A percentile compares a stretch with the other conserved stretches of the same genome.
These are phyloP conservation scores for Botrytis sinoallii DNA, from an alignment of 2,329 filamentous ascomycete genomes.

Conservation along the genomic window DNA sequence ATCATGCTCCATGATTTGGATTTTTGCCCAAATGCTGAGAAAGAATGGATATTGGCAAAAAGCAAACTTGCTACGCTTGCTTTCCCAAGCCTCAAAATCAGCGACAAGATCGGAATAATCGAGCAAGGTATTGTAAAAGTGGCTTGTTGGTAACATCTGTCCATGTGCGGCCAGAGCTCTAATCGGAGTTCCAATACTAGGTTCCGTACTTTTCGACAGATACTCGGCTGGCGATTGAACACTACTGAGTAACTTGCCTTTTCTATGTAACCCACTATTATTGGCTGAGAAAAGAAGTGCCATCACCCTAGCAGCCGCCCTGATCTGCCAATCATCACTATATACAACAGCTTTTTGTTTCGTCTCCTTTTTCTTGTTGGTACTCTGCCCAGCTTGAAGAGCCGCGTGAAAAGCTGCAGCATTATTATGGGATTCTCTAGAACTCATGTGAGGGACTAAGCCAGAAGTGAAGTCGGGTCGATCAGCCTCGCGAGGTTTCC, in stretches of 20 bases:
- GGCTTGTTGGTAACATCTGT: conserved; percentile 72
- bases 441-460: conserved; percentile 65
- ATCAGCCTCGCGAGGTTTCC: conserved; percentile 56
- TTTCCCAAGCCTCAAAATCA: conserved; percentile 88
- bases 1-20: conserved; percentile 84
- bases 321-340: conserved; percentile 85
- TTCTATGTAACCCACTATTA: conserved; percentile 48
- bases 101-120: conserved; percentile 82
- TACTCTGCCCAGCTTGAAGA: conserved; percentile 72
- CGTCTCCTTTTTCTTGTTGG: conserved; percentile 58
- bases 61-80: conserved; percentile 68
- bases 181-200: conserved; percentile 14
- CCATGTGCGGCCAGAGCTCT: conserved; percentile 48
- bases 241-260: conserved; percentile 38
- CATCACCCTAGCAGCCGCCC: conserved; percentile 75
- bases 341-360: conserved; percentile 60
- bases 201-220: conserved; percentile 3
- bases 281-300: conserved; percentile 81
- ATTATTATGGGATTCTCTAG: conserved; percentile 51
- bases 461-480: conserved; percentile 61
- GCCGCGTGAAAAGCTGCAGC: conserved; percentile 56
- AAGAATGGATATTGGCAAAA: conserved; percentile 94
- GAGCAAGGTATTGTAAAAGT: conserved; percentile 84
- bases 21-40: conserved; percentile 88
- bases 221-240: conserved; percentile 32